Base-by-base conservation (phyloP, 768 basidiomycete species). In the Mycena venus region DNA sequence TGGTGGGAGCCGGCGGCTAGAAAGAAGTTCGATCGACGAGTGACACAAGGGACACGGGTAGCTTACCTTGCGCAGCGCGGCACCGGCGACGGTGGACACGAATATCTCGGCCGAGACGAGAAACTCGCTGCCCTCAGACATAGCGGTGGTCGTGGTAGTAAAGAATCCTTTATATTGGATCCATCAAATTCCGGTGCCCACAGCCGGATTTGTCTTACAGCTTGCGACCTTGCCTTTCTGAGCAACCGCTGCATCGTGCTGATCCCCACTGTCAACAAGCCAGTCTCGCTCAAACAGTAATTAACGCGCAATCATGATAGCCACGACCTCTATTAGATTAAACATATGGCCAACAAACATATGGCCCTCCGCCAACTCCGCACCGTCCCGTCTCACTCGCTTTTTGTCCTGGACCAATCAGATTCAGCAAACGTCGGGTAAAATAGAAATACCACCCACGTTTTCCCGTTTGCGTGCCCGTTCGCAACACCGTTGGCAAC, bases 61-160 rank as follows among this genome's bases (percentile, higher is more conserved):
- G 23, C 49, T 51, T 69, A 92, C 93, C 88, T 92, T 94, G 68
- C 90, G 90, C 49, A 91, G 80, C 29, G 86, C 84, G 40, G 86
- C 80, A 47, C 86, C 86, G 6, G 90, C 88, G 42, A 87, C 82
- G 38, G 86, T 85, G 17, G 91, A 90, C 23, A 94, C 84, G 75
- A 91, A 93, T 29, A 95, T 83, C 77, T 94, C 91, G 11, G 88
- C 90, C 61, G 89, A 88, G 67, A 91, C 88, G 70, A 91, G 86
- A 78, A 91, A 93, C 80, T 94, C 93, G 27, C 47, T 15, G 38
- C 32, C 64, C 32, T 76, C 70, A n/a, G 61, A 68, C 75, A 71
- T 72, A 69, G 60, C 38, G 29, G 70, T 40, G 19, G n/a, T n/a
- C 11, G 32, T 34, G 55, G 64, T 25, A 8, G 40, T 10, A 58